These are phyloP conservation scores for Globisporangium megalacanthum DNA, from an alignment of 352 stramenopile species.

Conservation along the genomic window DNA sequence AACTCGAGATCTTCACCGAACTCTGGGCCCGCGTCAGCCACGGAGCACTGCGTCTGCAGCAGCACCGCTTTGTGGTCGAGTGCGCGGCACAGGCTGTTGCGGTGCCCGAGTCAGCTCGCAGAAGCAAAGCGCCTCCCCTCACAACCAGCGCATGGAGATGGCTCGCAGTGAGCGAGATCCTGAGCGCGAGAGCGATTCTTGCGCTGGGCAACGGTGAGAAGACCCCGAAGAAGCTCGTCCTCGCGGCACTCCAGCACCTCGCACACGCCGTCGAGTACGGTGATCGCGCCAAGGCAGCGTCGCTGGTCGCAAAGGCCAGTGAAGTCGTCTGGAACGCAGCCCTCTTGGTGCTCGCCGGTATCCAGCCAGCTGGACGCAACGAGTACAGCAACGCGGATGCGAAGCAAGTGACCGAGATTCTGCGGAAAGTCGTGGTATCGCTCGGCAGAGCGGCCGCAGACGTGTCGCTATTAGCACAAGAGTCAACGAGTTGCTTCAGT, in stretches of 20 bases:
- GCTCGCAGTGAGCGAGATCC: slow-evolving; percentile 57
- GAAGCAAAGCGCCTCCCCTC: neutral
- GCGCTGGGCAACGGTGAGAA: slow-evolving; percentile 34
- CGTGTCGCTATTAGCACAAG: neutral
- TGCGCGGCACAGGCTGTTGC: slow-evolving; percentile 38
- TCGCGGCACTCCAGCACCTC: slow-evolving; percentile 49
- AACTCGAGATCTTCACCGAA: slow-evolving; percentile 60
- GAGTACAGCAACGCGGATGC: slow-evolving; percentile 16
- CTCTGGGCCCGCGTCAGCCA: slow-evolving; percentile 67
- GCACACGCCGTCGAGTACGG: slow-evolving; percentile 41
- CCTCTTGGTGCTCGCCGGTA: slow-evolving; percentile 24
- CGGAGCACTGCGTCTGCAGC: slow-evolving; percentile 43
- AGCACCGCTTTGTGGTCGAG: slow-evolving; percentile 46
- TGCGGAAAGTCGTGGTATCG: slow-evolving; percentile 20
- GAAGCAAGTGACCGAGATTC: slow-evolving; percentile 15
- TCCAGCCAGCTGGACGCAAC: slow-evolving; percentile 11
- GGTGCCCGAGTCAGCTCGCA: slow-evolving; percentile 14
- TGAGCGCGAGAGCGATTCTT: slow-evolving; percentile 53
- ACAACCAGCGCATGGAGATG: slow-evolving; percentile 44
- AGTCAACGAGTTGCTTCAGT: slow-evolving; percentile 19
- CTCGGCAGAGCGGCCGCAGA: slow-evolving; percentile 16
- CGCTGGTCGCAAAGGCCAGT: slow-evolving; percentile 39
- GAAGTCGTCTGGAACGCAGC: slow-evolving; percentile 80
- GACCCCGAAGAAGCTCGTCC: slow-evolving; percentile 38
- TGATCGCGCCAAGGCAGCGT: slow-evolving; percentile 13